Evolutionary conservation across 129 eudicot genomes (phyloP), one percentile per base, ranked within the genome.

Genomic region (Tanacetum coccineum): DNA sequence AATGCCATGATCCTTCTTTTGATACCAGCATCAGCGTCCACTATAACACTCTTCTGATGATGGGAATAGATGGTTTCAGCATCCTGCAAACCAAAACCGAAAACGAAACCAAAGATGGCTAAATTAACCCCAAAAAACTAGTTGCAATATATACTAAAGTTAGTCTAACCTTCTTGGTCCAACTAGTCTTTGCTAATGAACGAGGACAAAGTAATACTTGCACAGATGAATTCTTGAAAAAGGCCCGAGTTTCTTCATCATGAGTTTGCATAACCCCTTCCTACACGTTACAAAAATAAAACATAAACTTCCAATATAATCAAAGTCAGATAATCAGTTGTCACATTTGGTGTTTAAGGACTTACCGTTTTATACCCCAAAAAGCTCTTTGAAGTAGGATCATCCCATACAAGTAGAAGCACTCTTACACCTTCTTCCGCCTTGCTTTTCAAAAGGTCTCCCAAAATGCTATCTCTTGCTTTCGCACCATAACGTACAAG

Each of bases 381-480:
- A 77, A 86, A 72, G 79, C 83, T 86, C 64, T 72, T 82, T 18
- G 99, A 93, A 76, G 99, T 89, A 49, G 93, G 95, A 83, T 93
- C 99, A 79, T 93, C 96, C 99, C 99, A 93, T n/a, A 93, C 80
- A 67, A 93, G 93, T 32, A 93, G 90, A 64, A 93, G 64, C 25
- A 93, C 99, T 74, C 96, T 71, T 17, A 89, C 95, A 59, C 99
- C 99, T 66, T 89, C 99, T 7, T 86, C 90, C 1, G 99, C 81
- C 81, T 94, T 94, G 20, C 49, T 69, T 73, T 86, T 94, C 36
- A 94, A 83, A 82, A 94, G 86, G 1, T 83, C 88, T 9, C 99
- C 99, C 78, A 94, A 81, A 40, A 62, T 56, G 71, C 80, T 78
- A 39, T 76, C 74, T 49, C 68, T 46, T 21, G 78, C 69, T 64